Evolutionary conservation across 2,329 filamentous ascomycete species (phyloP).

Genomic region (Mariannaea sp.): DNA sequence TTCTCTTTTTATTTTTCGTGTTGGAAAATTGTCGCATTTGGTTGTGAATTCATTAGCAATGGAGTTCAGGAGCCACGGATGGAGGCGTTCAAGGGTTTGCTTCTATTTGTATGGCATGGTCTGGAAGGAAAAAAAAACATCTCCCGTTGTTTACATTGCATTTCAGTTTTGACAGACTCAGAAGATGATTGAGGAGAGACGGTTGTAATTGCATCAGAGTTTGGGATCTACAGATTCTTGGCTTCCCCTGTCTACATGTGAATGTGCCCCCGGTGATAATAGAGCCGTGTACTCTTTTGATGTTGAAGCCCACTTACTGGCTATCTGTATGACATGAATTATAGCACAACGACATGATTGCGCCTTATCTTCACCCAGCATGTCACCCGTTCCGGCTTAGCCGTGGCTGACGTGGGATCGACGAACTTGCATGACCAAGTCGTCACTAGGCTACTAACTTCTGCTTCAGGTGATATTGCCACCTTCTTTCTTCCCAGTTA

Average conservation of each 20-base stretch:
- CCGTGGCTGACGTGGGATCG: slow-evolving; percentile 4
- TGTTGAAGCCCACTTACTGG: too few relatives aligned
- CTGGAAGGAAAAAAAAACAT: slow-evolving; percentile 35
- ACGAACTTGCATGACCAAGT: slow-evolving; percentile 8
- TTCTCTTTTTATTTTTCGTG: slow-evolving; percentile 10
- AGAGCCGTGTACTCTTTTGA: background rate
- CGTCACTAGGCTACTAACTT: background rate
- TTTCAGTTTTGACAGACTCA: slow-evolving; percentile 15
- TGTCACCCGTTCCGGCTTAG: background rate
- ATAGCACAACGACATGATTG: too few relatives aligned
- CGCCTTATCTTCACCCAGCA: too few relatives aligned
- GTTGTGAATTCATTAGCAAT: slow-evolving; percentile 18
- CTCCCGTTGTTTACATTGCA: slow-evolving; percentile 19
- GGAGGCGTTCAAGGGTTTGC: slow-evolving; percentile 13
- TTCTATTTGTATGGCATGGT: slow-evolving; percentile 24
- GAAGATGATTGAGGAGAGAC: slow-evolving; percentile 15
- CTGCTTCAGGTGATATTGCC: background rate
- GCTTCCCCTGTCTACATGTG: background rate
- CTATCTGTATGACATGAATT: too few relatives aligned
- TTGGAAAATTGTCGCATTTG: slow-evolving; percentile 12
- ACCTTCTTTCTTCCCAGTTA: background rate
- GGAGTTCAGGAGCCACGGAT: slow-evolving; percentile 24
- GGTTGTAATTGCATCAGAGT: slow-evolving; percentile 31
- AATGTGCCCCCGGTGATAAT: background rate
- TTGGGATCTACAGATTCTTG: slow-evolving; percentile 15